phyloP scores from a whole-genome alignment of 1,139 yeast genomes.

The Zygosaccharomyces pseudobailii region DNA sequence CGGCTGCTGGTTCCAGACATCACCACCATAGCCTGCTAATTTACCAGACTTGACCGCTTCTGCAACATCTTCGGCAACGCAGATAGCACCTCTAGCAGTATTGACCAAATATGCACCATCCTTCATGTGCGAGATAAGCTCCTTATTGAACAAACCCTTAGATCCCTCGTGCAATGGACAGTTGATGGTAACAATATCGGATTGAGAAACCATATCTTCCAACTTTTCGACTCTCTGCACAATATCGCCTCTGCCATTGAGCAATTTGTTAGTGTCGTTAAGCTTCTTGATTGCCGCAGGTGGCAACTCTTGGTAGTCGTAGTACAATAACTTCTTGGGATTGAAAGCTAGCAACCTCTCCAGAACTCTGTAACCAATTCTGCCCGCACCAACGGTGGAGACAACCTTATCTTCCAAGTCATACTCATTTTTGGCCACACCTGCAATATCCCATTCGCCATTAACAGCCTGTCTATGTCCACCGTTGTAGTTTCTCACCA shows the following conservation, averaged over 20 bases:
- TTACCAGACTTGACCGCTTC: conserved; percentile 61
- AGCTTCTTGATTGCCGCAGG: not conserved
- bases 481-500: conserved; percentile 2
- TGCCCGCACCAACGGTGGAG: conserved; percentile 78
- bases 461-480: not conserved
- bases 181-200: conserved; percentile 75
- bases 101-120: conserved; percentile 73
- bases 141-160: conserved; percentile 61
- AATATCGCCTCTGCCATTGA: not conserved
- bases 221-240: conserved; percentile 65
- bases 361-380: conserved; percentile 74
- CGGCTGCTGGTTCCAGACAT: not conserved
- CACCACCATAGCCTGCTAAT: not conserved
- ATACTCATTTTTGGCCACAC: conserved; percentile 66
- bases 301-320: conserved; percentile 25
- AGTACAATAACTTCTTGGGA: conserved; percentile 62
- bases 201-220: conserved; percentile 29
- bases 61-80: conserved; percentile 64
- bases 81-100: conserved; percentile 78
- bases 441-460: conserved; percentile 53
- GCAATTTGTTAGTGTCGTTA: not conserved
- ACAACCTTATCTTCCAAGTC: conserved; percentile 73
- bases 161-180: conserved; percentile 65
- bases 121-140: conserved; percentile 65
- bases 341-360: conserved; percentile 56